A percentile compares a stretch with the other conserved stretches of the same genome.
Conservation (phyloP, 768 basidiomycete species). For the Auriculariales sp. region DNA sequence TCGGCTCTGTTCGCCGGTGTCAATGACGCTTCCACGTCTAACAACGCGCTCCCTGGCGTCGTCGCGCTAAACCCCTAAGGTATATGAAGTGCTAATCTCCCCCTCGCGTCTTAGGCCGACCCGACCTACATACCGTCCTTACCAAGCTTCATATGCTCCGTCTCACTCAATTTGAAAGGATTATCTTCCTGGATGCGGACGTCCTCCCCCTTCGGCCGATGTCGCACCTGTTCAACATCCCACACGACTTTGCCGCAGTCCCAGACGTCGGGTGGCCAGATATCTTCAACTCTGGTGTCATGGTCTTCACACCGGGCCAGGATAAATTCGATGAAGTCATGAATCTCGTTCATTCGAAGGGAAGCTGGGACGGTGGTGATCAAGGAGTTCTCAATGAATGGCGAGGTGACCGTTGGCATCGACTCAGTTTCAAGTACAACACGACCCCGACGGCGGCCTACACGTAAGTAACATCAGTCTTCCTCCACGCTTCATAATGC, state of each 20-base stretch:
- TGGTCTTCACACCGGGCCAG: conserved; percentile 72
- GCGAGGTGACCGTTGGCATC: conserved; percentile 75
- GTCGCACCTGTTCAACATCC: conserved; percentile 77
- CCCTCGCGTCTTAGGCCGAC: conserved; percentile 50
- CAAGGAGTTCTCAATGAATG: conserved; percentile 96
- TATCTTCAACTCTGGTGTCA: conserved; percentile 95
- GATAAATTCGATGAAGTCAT: conserved; percentile 69
- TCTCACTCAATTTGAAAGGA: conserved; percentile 68
- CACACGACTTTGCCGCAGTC: conserved; percentile 78
- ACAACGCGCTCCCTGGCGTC: not conserved
- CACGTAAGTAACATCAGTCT: conserved; percentile 37
- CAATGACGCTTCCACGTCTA: not conserved
- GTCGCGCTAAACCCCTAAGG: conserved; percentile 8
- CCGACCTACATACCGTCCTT: conserved; percentile 82
- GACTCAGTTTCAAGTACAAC: conserved; percentile 95
- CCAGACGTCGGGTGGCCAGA: conserved; percentile 99
- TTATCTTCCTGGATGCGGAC: conserved; percentile 88
- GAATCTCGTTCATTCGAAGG: conserved; percentile 56
- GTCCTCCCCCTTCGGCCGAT: conserved; percentile 78
- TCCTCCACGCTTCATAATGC: conserved; percentile 12
- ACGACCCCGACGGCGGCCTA: conserved; percentile 96
- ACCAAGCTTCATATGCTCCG: conserved; percentile 96
- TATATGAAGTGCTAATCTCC: conserved; percentile 5
- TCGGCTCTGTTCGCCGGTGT: not conserved
- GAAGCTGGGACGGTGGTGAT: conserved; percentile 97